Evolutionary conservation across 345 rosid species (phyloP).

Genomic region (Brassica carinata): DNA sequence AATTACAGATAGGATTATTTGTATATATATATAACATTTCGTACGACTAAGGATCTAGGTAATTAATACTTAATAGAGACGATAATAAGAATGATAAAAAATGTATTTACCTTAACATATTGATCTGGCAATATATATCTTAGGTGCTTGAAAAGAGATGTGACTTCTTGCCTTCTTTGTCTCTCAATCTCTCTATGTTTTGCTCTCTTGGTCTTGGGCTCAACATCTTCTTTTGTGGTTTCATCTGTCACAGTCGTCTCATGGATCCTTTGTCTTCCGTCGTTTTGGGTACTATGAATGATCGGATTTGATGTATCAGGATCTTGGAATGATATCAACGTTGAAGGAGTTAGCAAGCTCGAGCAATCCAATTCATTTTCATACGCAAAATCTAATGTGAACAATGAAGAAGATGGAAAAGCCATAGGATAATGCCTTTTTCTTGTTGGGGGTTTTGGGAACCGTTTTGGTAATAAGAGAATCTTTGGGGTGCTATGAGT

Average conservation of each 20-base stretch:
- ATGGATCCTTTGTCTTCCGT: neutral
- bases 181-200: slow-evolving; percentile 35
- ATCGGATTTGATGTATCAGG: slow-evolving; percentile 1
- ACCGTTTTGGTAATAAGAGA: neutral
- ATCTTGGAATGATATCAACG: slow-evolving; percentile 22
- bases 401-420: slow-evolving; percentile 17
- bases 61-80: neutral
- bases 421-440: slow-evolving; percentile 6
- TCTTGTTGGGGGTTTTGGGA: slow-evolving; percentile 7
- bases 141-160: slow-evolving; percentile 26
- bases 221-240: neutral
- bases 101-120: slow-evolving; percentile 21
- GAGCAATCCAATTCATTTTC: slow-evolving; percentile 27
- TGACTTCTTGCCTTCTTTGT: slow-evolving; percentile 32
- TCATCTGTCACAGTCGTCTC: neutral
- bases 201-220: slow-evolving; percentile 4
- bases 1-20: neutral
- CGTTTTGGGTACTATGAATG: neutral
- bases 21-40: neutral
- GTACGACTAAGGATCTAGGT: neutral
- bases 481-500: slow-evolving; percentile 3
- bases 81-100: neutral
- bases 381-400: slow-evolving; percentile 1
- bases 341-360: slow-evolving; percentile 22
- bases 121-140: slow-evolving; percentile 27